Evolutionary conservation across 257 asterid species (phyloP).

Genomic region (Nicotiana obtusifolia): DNA sequence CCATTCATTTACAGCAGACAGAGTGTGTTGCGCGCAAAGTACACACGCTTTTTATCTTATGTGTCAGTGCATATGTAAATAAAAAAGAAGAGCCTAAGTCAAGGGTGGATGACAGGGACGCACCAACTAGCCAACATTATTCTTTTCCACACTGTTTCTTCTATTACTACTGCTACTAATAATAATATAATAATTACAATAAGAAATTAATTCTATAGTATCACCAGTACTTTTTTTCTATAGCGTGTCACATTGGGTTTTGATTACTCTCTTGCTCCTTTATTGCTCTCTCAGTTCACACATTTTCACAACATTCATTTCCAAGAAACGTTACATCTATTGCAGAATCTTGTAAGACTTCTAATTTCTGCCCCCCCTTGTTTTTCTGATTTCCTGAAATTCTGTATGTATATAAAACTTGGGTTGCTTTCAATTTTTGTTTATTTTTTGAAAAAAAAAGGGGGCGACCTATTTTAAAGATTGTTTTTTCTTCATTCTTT

Average conservation of each 20-base stretch:
- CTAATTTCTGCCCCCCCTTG: neutral
- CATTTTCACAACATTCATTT: neutral
- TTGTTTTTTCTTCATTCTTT: neutral
- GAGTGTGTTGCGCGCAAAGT: neutral
- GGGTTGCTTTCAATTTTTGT: neutral
- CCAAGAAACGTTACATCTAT: neutral
- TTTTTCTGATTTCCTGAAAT: neutral
- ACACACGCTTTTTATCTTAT: neutral
- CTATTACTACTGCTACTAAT: neutral
- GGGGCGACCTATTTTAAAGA: neutral
- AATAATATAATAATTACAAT: accelerated
- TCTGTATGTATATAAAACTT: neutral
- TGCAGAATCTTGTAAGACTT: neutral
- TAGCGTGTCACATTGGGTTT: neutral
- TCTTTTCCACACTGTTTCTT: neutral
- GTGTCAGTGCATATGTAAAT: neutral
- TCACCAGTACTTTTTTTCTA: neutral
- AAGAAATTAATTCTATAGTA: neutral
- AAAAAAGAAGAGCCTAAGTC: neutral
- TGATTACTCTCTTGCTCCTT: neutral
- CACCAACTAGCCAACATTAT: neutral
- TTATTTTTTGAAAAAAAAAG: neutral
- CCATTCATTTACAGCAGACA: neutral
- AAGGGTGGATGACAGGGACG: constrained; percentile 1
- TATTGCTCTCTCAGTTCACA: neutral